phyloP scores from a whole-genome alignment of 1,139 yeast genomes.

The Taphrina communis region DNA sequence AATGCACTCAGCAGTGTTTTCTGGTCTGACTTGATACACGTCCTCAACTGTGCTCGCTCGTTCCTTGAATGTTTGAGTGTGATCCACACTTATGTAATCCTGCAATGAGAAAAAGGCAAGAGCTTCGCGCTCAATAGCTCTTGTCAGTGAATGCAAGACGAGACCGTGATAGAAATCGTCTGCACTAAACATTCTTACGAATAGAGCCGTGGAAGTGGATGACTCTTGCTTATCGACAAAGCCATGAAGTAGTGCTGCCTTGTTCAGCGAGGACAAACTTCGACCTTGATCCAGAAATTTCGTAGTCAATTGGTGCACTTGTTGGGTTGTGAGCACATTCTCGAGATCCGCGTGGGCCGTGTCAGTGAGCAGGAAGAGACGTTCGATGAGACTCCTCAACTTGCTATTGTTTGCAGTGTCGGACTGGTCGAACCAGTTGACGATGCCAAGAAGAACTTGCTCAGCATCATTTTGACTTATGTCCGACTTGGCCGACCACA shows the following conservation, averaged over 20 bases:
- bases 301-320: neutral
- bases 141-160: neutral
- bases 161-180: neutral
- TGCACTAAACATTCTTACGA: neutral
- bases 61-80: neutral
- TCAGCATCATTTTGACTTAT: neutral
- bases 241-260: conserved; percentile 2
- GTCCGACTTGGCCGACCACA: neutral
- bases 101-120: neutral
- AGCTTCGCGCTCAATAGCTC: neutral
- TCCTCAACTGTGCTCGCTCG: neutral
- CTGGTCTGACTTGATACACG: neutral
- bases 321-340: neutral
- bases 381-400: neutral
- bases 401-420: conserved; percentile 1
- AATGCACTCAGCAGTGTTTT: neutral
- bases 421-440: neutral
- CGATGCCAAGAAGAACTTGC: neutral
- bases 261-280: neutral
- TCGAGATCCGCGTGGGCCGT: neutral
- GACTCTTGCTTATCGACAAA: neutral
- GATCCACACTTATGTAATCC: neutral
- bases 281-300: neutral
- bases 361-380: neutral
- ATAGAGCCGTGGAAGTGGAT: neutral